These are phyloP conservation scores for Eimeria maxima DNA, from an alignment of 169 alveolate species.

Conservation along the genomic window DNA sequence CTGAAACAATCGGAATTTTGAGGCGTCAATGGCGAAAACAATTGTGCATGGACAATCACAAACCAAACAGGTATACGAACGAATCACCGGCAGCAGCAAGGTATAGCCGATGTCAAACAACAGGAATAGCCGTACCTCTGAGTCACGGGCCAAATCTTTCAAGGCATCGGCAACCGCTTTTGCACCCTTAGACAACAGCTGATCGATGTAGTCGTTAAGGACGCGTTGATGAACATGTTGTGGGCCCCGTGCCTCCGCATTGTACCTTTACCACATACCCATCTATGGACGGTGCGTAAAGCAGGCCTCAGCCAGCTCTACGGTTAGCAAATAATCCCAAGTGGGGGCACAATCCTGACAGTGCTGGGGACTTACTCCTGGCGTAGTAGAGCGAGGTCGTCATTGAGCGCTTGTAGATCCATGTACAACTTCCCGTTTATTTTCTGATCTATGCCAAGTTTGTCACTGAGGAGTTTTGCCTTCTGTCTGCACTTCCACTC, in stretches of 20 bases:
- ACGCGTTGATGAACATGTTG: conserved; percentile 72
- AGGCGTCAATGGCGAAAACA: not conserved
- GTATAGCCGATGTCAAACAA: not conserved
- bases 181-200: conserved; percentile 75
- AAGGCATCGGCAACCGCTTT: conserved; percentile 65
- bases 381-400: conserved; percentile 68
- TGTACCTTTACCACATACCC: conserved; percentile 3
- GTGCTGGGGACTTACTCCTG: conserved; percentile 63
- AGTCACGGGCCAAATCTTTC: conserved; percentile 64
- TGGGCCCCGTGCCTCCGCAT: conserved; percentile 80
- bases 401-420: conserved; percentile 77
- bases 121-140: conserved; percentile 29
- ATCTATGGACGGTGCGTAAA: not conserved
- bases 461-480: conserved; percentile 52
- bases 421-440: conserved; percentile 67
- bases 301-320: too few relatives aligned
- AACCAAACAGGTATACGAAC: not conserved
- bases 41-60: not conserved
- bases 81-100: not conserved
- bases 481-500: conserved; percentile 80
- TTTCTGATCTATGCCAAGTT: conserved; percentile 73
- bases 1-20: not conserved
- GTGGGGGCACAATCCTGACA: not conserved
- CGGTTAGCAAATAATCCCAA: not conserved
- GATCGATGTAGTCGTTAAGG: conserved; percentile 65